A percentile compares a stretch with the other conserved stretches of the same genome.
phyloP scores from a whole-genome alignment of 768 basidiomycete species.

The Serendipita indica region DNA sequence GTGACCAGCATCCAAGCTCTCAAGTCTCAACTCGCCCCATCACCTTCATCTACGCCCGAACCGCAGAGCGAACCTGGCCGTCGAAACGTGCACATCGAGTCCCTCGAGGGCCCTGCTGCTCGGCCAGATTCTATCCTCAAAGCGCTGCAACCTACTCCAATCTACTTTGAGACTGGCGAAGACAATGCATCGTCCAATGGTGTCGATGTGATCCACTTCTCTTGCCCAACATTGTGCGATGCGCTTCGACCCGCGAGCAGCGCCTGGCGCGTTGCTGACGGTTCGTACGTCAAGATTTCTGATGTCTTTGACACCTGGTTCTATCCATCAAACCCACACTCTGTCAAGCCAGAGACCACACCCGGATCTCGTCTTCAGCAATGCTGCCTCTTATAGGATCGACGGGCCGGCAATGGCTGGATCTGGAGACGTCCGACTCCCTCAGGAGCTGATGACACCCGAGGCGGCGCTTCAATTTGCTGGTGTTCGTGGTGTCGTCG shows the following conservation, averaged over 20 bases:
- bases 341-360: too few species aligned
- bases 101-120: background rate
- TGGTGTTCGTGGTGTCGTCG: background rate
- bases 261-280: background rate
- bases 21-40: background rate
- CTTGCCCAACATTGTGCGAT: constrained; percentile 6
- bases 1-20: constrained; percentile 4
- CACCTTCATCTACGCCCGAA: background rate
- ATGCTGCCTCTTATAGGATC: background rate
- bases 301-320: background rate
- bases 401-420: background rate
- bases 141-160: background rate
- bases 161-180: background rate
- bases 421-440: background rate
- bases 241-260: constrained; percentile 1
- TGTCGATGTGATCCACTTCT: background rate
- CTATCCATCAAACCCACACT: background rate
- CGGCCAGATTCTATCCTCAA: background rate
- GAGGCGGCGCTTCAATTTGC: constrained; percentile 7
- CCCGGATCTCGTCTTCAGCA: background rate
- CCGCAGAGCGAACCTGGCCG: background rate
- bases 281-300: background rate
- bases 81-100: background rate
- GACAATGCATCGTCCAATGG: background rate
- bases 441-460: constrained; percentile 6